A percentile compares a stretch with the other conserved stretches of the same genome.
These are phyloP conservation scores for Lecanicillium sp. DNA, from an alignment of 2,329 filamentous ascomycete genomes.

Conservation along the genomic window DNA sequence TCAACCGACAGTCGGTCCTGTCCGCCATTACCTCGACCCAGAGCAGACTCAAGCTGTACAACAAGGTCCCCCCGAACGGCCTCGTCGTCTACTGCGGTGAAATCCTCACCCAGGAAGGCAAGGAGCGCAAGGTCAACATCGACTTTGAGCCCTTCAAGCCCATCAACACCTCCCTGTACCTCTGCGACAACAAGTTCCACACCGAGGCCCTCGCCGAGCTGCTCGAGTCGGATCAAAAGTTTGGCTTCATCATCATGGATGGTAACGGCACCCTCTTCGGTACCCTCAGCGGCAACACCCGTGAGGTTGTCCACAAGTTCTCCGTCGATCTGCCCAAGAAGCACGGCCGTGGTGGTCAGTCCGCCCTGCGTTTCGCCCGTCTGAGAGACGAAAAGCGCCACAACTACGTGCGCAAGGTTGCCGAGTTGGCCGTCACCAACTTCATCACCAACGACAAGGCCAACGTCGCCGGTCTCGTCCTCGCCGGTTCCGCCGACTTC, in stretches of 20 bases:
- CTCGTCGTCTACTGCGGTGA: conserved; percentile 99
- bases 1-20: conserved; percentile 95
- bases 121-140: conserved; percentile 99
- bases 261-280: conserved; percentile 97
- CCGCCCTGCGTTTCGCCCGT: conserved; percentile 97
- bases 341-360: conserved; percentile 99
- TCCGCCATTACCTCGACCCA: conserved; percentile 98
- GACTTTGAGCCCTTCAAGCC: conserved; percentile 99
- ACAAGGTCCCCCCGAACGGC: conserved; percentile 96
- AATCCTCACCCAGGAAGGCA: conserved; percentile 98
- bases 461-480: conserved; percentile 90
- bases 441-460: conserved; percentile 98
- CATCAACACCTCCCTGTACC: conserved; percentile 98
- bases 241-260: conserved; percentile 99
- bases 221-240: conserved; percentile 97
- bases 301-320: conserved; percentile 96
- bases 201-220: conserved; percentile 95
- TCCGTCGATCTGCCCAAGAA: conserved; percentile 98
- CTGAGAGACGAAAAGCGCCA: conserved; percentile 98
- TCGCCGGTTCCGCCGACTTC: conserved; percentile 97
- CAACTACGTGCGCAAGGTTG: conserved; percentile 99
- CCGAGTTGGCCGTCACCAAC: conserved; percentile 95
- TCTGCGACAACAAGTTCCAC: conserved; percentile 99
- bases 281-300: conserved; percentile 92
- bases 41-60: conserved; percentile 97